Percentiles rank a stretch among this genome's conserved stretches.
phyloP scores from a whole-genome alignment of 345 rosid genomes.

The Citrus reticulata region DNA sequence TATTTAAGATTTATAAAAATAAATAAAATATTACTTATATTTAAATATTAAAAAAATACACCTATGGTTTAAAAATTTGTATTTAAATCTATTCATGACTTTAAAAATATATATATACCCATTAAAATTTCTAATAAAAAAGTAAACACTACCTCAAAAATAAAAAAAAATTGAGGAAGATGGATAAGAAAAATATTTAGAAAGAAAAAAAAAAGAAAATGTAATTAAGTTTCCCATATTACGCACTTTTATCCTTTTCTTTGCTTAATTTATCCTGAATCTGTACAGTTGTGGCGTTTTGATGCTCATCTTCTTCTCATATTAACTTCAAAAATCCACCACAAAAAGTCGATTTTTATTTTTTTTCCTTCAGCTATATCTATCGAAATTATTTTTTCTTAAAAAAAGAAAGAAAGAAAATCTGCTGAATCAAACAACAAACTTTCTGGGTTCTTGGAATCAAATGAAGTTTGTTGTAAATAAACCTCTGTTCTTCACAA shows the following conservation, averaged over 20 bases:
- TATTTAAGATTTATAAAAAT: no score
- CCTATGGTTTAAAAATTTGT: rapidly evolving
- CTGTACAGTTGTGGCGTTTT: not conserved
- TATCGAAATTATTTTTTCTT: not conserved
- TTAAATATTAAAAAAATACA: no score
- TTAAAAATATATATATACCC: no score
- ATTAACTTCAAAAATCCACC: not conserved
- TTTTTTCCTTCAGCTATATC: not conserved
- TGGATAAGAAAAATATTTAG: no score
- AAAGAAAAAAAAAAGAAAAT: no score
- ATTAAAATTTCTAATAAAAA: no score
- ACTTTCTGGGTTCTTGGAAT: not conserved
- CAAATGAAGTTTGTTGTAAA: conserved; percentile 29
- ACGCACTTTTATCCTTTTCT: no score
- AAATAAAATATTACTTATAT: no score
- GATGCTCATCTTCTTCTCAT: not conserved
- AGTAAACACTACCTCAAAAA: no score
- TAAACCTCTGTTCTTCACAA: conserved; percentile 14
- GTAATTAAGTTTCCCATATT: no score
- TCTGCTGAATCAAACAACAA: not conserved
- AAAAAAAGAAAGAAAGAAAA: not conserved
- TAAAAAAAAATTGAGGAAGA: no score
- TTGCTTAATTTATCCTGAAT: not conserved
- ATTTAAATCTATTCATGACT: no score
- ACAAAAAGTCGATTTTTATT: not conserved